Evolutionary conservation across 176 grass and related monocot genomes (phyloP), one percentile per base, ranked within the genome.

Genomic region (Ensete glaucum): DNA sequence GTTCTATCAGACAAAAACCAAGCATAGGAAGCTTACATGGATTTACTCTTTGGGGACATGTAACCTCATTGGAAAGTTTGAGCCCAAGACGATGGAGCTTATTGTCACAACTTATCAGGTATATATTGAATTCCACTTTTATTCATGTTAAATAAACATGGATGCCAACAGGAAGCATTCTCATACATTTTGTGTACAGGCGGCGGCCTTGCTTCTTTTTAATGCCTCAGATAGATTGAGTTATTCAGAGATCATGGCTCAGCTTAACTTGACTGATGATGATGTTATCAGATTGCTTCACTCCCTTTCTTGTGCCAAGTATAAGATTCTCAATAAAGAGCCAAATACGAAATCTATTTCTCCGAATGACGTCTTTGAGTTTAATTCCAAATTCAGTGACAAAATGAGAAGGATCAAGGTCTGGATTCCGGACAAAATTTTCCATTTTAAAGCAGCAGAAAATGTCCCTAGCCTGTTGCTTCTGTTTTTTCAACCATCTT

Each of bases 331-430:
- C 48, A 70, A 54, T 21, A 79, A 79, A 58, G 77, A 79, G 65
- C 77, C 77, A 56, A 70, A 57, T 21, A 79, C 77, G 14, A 79
- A 50, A 56, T 69, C 64, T 0, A 79, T 79, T 21, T 79, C 77
- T 79, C 26, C 64, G 11, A 74, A 19, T 74, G 72, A 74, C 34
- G 52, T 82, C 51, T 99, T 99, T 26, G 88, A 88, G 78, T 95
- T 99, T 69, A 99, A 99, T 82, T 91, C 82, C 49, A 95, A 95
- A 84, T 99, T 99, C 72, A 92, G 88, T 12, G 91, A 99, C 55
- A 99, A 85, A 76, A 99, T 99, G 96, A 79, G 88, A 75, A 95
- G 91, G 81, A 95, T 99, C 55, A 99, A 99, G 96, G 96, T 95
- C 86, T 69, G 75, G 49, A 4, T 15, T 95, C 86, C 64, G 75